Evolutionary conservation across 768 basidiomycete genomes (phyloP).

Genomic region (Phaffia tasmanica): DNA sequence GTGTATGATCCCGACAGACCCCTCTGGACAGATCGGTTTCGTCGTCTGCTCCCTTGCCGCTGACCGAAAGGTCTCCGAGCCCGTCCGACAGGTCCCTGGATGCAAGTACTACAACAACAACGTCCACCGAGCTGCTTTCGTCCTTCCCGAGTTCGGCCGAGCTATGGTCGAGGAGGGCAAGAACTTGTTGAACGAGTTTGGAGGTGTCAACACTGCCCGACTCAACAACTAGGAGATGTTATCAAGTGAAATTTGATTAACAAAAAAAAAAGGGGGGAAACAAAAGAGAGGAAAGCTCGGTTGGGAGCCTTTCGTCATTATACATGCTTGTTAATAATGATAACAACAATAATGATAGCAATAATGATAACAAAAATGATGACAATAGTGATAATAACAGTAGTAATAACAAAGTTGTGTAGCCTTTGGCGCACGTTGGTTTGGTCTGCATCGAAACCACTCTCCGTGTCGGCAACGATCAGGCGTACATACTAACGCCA

Average conservation of each 20-base stretch:
- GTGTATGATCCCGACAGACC: slow-evolving; percentile 44
- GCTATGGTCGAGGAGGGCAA: slow-evolving; percentile 60
- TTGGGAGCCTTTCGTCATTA: too few relatives aligned
- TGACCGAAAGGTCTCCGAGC: slow-evolving; percentile 56
- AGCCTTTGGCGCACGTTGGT: too few relatives aligned
- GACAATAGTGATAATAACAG: too few relatives aligned
- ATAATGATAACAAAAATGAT: too few relatives aligned
- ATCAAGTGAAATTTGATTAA: too few relatives aligned
- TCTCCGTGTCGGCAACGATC: too few relatives aligned
- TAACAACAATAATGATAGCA: too few relatives aligned
- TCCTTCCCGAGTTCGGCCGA: slow-evolving; percentile 84
- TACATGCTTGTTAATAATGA: too few relatives aligned
- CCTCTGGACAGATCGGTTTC: slow-evolving; percentile 95
- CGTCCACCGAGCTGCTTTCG: slow-evolving; percentile 71
- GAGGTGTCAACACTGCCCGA: slow-evolving; percentile 31
- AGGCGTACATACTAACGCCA: too few relatives aligned
- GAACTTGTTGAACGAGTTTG: slow-evolving; percentile 42
- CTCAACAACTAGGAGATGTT: slow-evolving; percentile 11
- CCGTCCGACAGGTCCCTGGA: slow-evolving; percentile 57
- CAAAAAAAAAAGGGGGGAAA: background rate
- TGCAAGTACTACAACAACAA: slow-evolving; percentile 76
- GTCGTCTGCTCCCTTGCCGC: slow-evolving; percentile 70
- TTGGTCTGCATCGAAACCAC: too few relatives aligned
- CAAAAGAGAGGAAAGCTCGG: too few relatives aligned
- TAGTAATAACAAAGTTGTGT: too few relatives aligned